Percentiles rank a stretch among this genome's conserved stretches.
Evolutionary conservation across 2,329 filamentous ascomycete species (phyloP).

Genomic region (Pseudogymnoascus sp.): DNA sequence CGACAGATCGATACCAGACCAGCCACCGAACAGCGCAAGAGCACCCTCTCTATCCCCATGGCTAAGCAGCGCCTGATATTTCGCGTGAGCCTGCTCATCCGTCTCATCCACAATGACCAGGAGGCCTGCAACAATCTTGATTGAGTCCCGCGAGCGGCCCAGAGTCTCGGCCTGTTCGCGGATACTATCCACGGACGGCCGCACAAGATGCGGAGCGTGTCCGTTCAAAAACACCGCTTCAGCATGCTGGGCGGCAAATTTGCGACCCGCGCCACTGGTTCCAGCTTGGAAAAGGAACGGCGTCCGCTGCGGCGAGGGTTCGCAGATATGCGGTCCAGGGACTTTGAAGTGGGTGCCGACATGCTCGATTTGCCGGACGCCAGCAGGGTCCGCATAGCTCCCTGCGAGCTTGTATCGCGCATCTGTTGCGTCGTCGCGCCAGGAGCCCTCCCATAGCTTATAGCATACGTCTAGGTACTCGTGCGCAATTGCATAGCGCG

Average conservation of each 20-base stretch:
- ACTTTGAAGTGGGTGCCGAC: slow-evolving; percentile 52
- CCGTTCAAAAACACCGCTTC: slow-evolving; percentile 62
- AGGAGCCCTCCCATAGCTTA: slow-evolving; percentile 59
- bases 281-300: slow-evolving; percentile 62
- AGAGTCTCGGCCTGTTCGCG: slow-evolving; percentile 43
- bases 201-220: slow-evolving; percentile 51
- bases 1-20: slow-evolving; percentile 12
- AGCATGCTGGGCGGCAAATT: slow-evolving; percentile 59
- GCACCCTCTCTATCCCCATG: slow-evolving; percentile 60
- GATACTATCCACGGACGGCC: slow-evolving; percentile 54
- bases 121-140: slow-evolving; percentile 64
- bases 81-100: slow-evolving; percentile 56
- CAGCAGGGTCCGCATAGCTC: slow-evolving; percentile 43
- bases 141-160: slow-evolving; percentile 47
- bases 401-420: slow-evolving; percentile 45
- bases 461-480: slow-evolving; percentile 57
- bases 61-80: slow-evolving; percentile 51
- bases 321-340: slow-evolving; percentile 53
- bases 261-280: slow-evolving; percentile 54
- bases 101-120: slow-evolving; percentile 58
- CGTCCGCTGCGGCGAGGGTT: slow-evolving; percentile 58
- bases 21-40: slow-evolving; percentile 59
- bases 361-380: slow-evolving; percentile 57
- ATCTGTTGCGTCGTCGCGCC: slow-evolving; percentile 57
- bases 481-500: slow-evolving; percentile 53